Conservation (phyloP, 768 basidiomycete genomes). For the Tricholomella constricta region DNA sequence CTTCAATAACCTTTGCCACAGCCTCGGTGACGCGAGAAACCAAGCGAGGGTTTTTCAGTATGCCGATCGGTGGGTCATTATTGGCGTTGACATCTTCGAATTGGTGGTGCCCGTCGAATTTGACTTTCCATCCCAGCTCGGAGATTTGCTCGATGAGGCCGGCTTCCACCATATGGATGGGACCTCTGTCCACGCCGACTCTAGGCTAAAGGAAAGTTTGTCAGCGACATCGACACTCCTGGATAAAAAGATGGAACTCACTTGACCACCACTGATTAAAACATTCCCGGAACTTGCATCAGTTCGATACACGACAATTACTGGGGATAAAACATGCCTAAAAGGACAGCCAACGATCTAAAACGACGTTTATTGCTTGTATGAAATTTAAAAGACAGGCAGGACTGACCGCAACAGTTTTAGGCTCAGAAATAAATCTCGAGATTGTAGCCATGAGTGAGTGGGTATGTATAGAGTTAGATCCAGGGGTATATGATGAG, state of each 20-base stretch:
- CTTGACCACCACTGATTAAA: slow-evolving; percentile 68
- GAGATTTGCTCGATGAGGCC: slow-evolving; percentile 80
- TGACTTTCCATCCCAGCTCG: slow-evolving; percentile 83
- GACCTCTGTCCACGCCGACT: slow-evolving; percentile 83
- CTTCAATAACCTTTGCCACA: slow-evolving; percentile 76
- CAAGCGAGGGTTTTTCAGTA: slow-evolving; percentile 85
- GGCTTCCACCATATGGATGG: slow-evolving; percentile 86
- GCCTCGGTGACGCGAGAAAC: slow-evolving; percentile 83
- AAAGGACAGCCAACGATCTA: slow-evolving; percentile 96
- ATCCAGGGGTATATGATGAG: not conserved
- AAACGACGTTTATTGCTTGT: slow-evolving; percentile 13
- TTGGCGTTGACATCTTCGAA: slow-evolving; percentile 73
- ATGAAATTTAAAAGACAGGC: not conserved
- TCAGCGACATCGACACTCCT: slow-evolving; percentile 8
- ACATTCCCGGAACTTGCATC: slow-evolving; percentile 6
- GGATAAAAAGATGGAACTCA: slow-evolving; percentile 26
- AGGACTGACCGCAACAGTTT: slow-evolving; percentile 74
- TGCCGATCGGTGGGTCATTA: slow-evolving; percentile 81
- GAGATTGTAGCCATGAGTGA: slow-evolving; percentile 31
- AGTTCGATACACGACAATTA: slow-evolving; percentile 5
- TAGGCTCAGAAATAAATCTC: slow-evolving; percentile 64
- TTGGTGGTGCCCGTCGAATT: slow-evolving; percentile 88
- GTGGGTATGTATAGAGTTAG: not conserved
- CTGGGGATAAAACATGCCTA: slow-evolving; percentile 57
- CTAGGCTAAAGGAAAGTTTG: slow-evolving; percentile 51